These are phyloP conservation scores for Lentinula aciculospora DNA, from an alignment of 768 basidiomycete genomes.

Conservation along the genomic window DNA sequence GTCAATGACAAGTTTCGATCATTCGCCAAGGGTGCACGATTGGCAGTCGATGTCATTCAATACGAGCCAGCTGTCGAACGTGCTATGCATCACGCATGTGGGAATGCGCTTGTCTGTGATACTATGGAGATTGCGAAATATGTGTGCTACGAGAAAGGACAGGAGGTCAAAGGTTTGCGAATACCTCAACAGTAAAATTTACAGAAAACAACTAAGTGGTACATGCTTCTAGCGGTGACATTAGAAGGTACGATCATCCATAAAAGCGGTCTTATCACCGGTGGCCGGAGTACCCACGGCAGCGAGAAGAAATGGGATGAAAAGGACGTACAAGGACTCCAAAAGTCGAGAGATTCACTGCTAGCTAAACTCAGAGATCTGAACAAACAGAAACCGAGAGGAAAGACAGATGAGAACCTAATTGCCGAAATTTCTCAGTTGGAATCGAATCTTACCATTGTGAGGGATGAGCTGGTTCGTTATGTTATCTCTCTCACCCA, in stretches of 20 bases:
- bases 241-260: constrained; percentile 96
- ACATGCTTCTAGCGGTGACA: constrained; percentile 67
- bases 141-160: constrained; percentile 90
- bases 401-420: constrained; percentile 77
- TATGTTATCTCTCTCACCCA: constrained; percentile 4
- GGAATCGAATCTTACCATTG: constrained; percentile 69
- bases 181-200: not conserved
- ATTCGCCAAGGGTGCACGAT: constrained; percentile 80
- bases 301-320: constrained; percentile 92
- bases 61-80: constrained; percentile 82
- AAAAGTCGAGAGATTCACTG: constrained; percentile 64
- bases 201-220: not conserved
- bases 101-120: constrained; percentile 93
- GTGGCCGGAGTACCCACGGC: constrained; percentile 76
- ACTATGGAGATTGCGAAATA: constrained; percentile 88
- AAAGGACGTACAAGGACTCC: constrained; percentile 81
- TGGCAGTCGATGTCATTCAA: constrained; percentile 84
- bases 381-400: constrained; percentile 76
- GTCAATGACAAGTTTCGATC: constrained; percentile 92
- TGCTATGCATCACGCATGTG: constrained; percentile 96
- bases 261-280: constrained; percentile 95
- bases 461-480: constrained; percentile 78
- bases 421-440: constrained; percentile 72
- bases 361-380: constrained; percentile 76
- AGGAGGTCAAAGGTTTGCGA: constrained; percentile 86